Percentiles rank a stretch among this genome's conserved stretches.
phyloP scores from a whole-genome alignment of 2,329 filamentous ascomycete genomes.

The Fusarium praegraminearum region DNA sequence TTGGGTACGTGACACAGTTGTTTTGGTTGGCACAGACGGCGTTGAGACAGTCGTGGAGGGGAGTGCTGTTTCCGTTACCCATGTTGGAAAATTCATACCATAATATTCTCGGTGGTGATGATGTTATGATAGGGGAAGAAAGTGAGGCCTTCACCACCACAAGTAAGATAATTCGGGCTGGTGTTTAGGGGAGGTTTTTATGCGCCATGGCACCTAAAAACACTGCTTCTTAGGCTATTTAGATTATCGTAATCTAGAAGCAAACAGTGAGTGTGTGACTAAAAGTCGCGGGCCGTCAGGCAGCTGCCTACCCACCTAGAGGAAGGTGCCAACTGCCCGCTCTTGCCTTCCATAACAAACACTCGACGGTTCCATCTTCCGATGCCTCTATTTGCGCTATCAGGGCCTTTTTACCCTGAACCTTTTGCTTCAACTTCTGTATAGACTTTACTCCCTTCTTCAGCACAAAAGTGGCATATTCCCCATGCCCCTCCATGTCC shows the following conservation, averaged over 20 bases:
- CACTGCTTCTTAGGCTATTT: background rate
- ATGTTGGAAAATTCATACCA: constrained; percentile 45
- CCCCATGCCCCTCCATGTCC: constrained; percentile 46
- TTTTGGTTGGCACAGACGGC: constrained; percentile 59
- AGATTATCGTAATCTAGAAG: background rate
- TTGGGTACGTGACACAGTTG: constrained; percentile 62
- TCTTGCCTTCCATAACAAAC: background rate
- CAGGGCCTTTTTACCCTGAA: constrained; percentile 24
- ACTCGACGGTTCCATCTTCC: too few species aligned
- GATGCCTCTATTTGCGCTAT: background rate
- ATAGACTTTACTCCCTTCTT: constrained; percentile 14
- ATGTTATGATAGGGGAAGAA: background rate
- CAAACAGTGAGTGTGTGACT: background rate
- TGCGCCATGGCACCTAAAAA: background rate
- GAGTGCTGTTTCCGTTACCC: constrained; percentile 58
- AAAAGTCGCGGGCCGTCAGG: background rate
- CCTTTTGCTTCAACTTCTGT: constrained; percentile 42
- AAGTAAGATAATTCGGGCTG: background rate
- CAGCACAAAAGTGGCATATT: constrained; percentile 47
- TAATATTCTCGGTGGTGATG: background rate
- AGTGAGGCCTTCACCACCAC: background rate
- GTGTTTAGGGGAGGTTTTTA: accelerated
- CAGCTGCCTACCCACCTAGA: background rate
- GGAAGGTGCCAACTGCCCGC: background rate
- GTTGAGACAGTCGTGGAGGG: constrained; percentile 60